Evolutionary conservation across 768 basidiomycete genomes (phyloP), one percentile per base, ranked within the genome.

Genomic region (Calocybe gangraenosa): DNA sequence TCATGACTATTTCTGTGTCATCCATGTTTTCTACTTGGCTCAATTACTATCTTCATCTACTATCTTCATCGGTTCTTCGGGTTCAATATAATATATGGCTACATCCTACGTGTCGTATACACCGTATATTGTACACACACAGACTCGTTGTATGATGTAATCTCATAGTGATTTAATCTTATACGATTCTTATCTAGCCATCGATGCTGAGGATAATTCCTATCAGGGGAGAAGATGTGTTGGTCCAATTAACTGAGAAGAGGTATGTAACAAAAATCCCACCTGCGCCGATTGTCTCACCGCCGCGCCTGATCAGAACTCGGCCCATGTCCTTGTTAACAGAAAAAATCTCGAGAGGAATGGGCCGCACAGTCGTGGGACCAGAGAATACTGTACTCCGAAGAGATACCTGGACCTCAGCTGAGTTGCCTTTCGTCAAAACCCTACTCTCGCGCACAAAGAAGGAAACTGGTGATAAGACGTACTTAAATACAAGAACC

Each of bases 291-390:
- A 99, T 87, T 0, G 96, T 97, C 68, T 97, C 94, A 0, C 96
- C 96, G 22, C 81, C 83, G 43, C 95, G 70, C 35, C 96, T 72
- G 47, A 99, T 71, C 51, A 99, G 60, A 40, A 99, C 77, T 37
- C 96, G 70, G 0, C 96, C 96, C 96, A 98, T 96, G 44, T 94
- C 90, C 65, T 98, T 99, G 67, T 94, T 98, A 6, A 68, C 67
- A 1, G 81, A 65, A 54, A 96, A 95, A 1, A 88, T 76, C 60
- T 98, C 96, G 13, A 98, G 59, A 10, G 96, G 90, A 19, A 97
- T 85, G 2, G 82, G 75, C 7, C 80, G 71, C 13, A 70, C 66
- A 25, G 64, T 59, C 0, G 65, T 54, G 3, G 73, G 61, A 8
- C 79, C 78, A 5, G 76, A 74, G 6, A 76, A 63, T 11, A 74